Percentiles rank a stretch among this genome's conserved stretches.
These are phyloP conservation scores for Cavenderia fasciculata DNA, from an alignment of 78 protist species.

Conservation along the genomic window DNA sequence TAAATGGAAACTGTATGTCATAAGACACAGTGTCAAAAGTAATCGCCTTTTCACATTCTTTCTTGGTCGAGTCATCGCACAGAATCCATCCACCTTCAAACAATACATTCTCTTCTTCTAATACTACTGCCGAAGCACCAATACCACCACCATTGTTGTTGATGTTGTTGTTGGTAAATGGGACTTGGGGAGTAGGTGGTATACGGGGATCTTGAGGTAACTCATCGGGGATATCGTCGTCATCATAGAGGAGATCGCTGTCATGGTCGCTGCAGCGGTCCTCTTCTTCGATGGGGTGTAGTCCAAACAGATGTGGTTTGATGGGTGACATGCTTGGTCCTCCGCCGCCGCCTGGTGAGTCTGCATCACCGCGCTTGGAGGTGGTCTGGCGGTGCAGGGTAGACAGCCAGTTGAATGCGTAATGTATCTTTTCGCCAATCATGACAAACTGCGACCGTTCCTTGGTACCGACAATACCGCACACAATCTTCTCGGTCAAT, in stretches of 20 bases:
- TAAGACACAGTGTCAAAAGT: slow-evolving; percentile 1
- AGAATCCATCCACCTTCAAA: slow-evolving; percentile 54
- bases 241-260: too few species aligned
- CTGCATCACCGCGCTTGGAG: background rate
- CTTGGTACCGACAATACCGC: slow-evolving; percentile 57
- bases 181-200: too few species aligned
- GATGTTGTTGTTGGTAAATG: background rate
- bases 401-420: slow-evolving; percentile 27
- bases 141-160: background rate
- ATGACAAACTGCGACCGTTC: slow-evolving; percentile 25
- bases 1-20: slow-evolving; percentile 17
- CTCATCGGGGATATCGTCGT: too few species aligned
- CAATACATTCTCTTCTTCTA: too few species aligned
- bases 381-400: slow-evolving; percentile 19
- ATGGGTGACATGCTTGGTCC: background rate
- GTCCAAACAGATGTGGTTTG: background rate
- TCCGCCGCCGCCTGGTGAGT: background rate
- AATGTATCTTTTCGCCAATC: slow-evolving; percentile 46
- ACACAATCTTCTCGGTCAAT: slow-evolving; percentile 26
- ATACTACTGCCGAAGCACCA: background rate
- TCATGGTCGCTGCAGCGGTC: background rate
- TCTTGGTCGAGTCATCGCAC: slow-evolving; percentile 36
- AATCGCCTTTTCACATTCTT: slow-evolving; percentile 41
- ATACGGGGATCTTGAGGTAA: too few species aligned
- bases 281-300: background rate